Percentiles rank a stretch among this genome's conserved stretches.
Conservation (phyloP, 1,284 basidiomycete species). For the Pseudozyma flocculosa region DNA sequence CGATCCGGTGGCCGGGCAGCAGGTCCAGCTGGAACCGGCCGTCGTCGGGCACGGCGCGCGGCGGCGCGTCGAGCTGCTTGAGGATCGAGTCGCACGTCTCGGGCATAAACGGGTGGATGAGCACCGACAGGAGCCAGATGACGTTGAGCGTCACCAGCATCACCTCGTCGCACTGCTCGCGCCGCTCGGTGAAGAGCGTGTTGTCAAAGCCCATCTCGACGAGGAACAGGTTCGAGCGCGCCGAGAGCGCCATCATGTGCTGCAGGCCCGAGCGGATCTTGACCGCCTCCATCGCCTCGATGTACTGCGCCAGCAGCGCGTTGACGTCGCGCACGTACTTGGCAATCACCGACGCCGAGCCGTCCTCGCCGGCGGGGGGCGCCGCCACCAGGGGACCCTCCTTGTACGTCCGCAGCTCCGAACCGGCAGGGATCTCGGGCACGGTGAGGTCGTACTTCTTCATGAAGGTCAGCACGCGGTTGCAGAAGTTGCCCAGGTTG, state of each 20-base stretch:
- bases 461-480: slow-evolving; percentile 88
- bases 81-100: slow-evolving; percentile 79
- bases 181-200: slow-evolving; percentile 76
- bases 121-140: slow-evolving; percentile 82
- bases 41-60: slow-evolving; percentile 66
- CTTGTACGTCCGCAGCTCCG: slow-evolving; percentile 36
- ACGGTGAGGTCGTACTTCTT: slow-evolving; percentile 80
- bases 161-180: slow-evolving; percentile 83
- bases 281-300: slow-evolving; percentile 84
- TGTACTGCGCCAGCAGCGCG: slow-evolving; percentile 75
- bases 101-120: slow-evolving; percentile 97
- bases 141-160: slow-evolving; percentile 84
- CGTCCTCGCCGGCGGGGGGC: slow-evolving; percentile 18
- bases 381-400: slow-evolving; percentile 25
- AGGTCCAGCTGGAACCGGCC: slow-evolving; percentile 70
- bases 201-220: slow-evolving; percentile 90
- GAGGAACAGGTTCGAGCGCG: slow-evolving; percentile 90
- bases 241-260: slow-evolving; percentile 84
- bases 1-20: slow-evolving; percentile 80
- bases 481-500: slow-evolving; percentile 98
- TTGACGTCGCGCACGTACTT: slow-evolving; percentile 80
- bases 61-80: slow-evolving; percentile 84
- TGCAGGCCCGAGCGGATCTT: slow-evolving; percentile 85
- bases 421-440: slow-evolving; percentile 57
- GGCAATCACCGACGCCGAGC: slow-evolving; percentile 25